Evolutionary conservation across 148 eudicot species (phyloP).

Genomic region (Vaccinium darrowii): DNA sequence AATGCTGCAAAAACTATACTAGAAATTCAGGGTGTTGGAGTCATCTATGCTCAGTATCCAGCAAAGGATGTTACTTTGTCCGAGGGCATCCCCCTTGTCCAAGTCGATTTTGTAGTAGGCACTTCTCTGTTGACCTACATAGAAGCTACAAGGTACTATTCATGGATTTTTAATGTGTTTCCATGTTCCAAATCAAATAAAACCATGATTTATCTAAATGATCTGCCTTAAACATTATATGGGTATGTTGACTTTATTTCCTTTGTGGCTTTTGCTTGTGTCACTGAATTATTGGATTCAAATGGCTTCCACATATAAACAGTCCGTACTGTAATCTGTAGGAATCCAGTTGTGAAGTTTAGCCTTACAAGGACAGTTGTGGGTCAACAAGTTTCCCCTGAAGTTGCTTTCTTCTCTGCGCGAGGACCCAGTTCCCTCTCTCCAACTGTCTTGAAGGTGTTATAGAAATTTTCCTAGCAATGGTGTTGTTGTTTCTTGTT

Average conservation of each 20-base stretch:
- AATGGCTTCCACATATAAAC: neutral
- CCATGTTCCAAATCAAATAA: neutral
- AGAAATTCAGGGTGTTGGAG: conserved; percentile 25
- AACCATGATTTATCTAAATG: neutral
- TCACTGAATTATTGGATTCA: neutral
- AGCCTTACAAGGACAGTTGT: conserved; percentile 29
- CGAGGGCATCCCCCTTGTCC: conserved; percentile 27
- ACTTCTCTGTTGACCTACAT: conserved; percentile 30
- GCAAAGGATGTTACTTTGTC: conserved; percentile 23
- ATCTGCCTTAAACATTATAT: neutral
- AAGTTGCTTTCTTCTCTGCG: conserved; percentile 48
- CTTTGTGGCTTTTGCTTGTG: neutral
- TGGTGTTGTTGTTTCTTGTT: neutral
- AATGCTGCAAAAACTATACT: conserved; percentile 22
- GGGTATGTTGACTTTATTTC: neutral
- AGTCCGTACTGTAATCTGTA: conserved; percentile 12
- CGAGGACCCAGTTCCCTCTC: conserved; percentile 53
- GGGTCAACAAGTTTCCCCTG: conserved; percentile 43
- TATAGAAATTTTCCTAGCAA: neutral
- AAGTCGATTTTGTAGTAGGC: conserved; percentile 32
- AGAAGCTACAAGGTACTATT: conserved; percentile 28
- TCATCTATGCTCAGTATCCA: conserved; percentile 31
- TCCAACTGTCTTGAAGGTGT: conserved; percentile 53
- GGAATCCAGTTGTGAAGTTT: conserved; percentile 41
- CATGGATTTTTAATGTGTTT: neutral